phyloP scores from a whole-genome alignment of 768 basidiomycete species.

The Amanita subjunquillea region DNA sequence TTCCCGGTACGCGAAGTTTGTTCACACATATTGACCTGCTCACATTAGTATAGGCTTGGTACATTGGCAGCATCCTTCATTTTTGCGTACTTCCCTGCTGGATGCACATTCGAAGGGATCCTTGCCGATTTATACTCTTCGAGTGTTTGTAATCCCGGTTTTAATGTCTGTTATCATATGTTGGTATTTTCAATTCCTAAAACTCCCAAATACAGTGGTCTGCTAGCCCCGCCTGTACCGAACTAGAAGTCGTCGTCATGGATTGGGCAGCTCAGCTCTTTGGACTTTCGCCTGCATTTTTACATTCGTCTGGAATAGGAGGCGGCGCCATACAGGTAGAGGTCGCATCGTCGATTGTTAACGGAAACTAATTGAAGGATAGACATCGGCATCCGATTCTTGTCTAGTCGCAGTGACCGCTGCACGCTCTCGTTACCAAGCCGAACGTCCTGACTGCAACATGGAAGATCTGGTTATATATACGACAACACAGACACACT shows the following conservation, averaged over 20 bases:
- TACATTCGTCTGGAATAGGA: conserved; percentile 55
- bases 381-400: conserved; percentile 85
- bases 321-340: conserved; percentile 76
- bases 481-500: conserved; percentile 86
- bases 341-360: neutral
- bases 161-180: conserved; percentile 48
- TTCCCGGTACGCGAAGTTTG: conserved; percentile 47
- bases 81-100: conserved; percentile 85
- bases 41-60: conserved; percentile 48
- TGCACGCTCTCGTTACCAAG: conserved; percentile 54
- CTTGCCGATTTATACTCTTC: conserved; percentile 77
- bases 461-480: conserved; percentile 72
- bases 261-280: conserved; percentile 87
- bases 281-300: conserved; percentile 60
- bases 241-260: conserved; percentile 79
- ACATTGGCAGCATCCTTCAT: conserved; percentile 88
- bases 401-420: conserved; percentile 70
- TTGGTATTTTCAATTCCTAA: neutral
- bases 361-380: neutral
- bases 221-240: conserved; percentile 83
- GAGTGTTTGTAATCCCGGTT: conserved; percentile 74
- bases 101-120: conserved; percentile 70
- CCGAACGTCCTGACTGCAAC: conserved; percentile 35
- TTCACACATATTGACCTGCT: neutral
- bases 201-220: conserved; percentile 50